Percentiles rank a stretch among this genome's conserved stretches.
Conservation (phyloP, 805 yeast genomes). For the Lipomyces yamadae region DNA sequence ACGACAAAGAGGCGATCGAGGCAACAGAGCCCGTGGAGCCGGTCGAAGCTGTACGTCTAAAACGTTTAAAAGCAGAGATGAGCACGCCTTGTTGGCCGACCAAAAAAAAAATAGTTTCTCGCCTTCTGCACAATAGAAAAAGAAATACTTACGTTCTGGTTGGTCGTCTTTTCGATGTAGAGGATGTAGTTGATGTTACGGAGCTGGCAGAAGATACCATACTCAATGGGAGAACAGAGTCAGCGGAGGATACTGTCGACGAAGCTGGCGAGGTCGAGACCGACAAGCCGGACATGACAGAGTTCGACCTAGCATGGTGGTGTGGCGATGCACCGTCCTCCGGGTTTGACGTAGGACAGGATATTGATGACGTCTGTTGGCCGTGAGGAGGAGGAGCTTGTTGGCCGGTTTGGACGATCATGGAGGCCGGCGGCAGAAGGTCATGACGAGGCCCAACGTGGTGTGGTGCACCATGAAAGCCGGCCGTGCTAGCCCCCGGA, state of each 20-base stretch:
- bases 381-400: conserved; percentile 9
- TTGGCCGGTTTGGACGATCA: conserved; percentile 9
- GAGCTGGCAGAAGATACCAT: not conserved
- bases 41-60: conserved; percentile 33
- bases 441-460: conserved; percentile 15
- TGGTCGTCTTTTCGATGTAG: conserved; percentile 29
- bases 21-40: conserved; percentile 32
- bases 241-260: conserved; percentile 12
- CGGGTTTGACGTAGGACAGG: conserved; percentile 10
- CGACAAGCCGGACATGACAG: not conserved
- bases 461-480: not conserved
- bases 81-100: not conserved
- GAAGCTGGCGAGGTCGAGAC: conserved; percentile 15
- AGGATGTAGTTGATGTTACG: conserved; percentile 10
- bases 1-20: conserved; percentile 27
- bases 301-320: conserved; percentile 9
- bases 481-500: conserved; percentile 6
- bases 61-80: not conserved
- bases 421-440: conserved; percentile 15
- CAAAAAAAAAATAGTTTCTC: no score
- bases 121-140: not conserved
- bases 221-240: not conserved
- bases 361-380: conserved; percentile 3
- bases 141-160: conserved; percentile 24
- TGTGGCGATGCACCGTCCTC: conserved; percentile 5